Base-by-base conservation (phyloP, 1,284 basidiomycete species). In the Cryptococcus sp. region DNA sequence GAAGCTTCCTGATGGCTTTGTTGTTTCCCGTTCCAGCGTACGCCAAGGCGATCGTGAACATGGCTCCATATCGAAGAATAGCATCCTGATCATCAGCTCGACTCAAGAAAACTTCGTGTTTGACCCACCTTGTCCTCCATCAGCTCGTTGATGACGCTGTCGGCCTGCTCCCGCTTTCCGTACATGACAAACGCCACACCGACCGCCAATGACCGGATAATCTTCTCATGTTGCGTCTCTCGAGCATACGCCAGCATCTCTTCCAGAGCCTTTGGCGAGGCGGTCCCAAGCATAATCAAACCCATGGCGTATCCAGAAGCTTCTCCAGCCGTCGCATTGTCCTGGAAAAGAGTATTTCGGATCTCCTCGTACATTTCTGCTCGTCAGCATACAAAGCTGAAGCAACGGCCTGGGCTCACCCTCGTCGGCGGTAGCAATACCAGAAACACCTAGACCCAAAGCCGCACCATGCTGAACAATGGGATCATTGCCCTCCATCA, bases 221-320 rank as follows among this genome's bases (percentile, higher is more conserved):
- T 97, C 76, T 97, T 97, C 77, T 97, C 93, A 68, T 97, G 93
- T 63, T 93, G 89, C 1, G 93, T 97, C 68, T 97, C 93, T 53
- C 85, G 81, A 21, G 93, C 90, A 66, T 97, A 97, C 39, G 84
- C 80, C 48, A 95, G 76, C 91, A 95, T 97, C 74, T 97, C 93
- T 22, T 87, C 84, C 21, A 90, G 82, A 43, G 83, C 82, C 35
- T 82, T 84, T 38, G 78, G 77, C 47, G 82, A 84, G 16, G 82
- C 91, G 5, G 88, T 91, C 22, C 90, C 93, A 14, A 97, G 80
- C 92, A 95, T 95, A 66, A 95, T 81, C 46, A 97, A 77, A 45
- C 93, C 93, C 90, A 97, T 95, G 2, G 89, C 87, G 72, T 89
- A 94, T 18, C 93, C 93, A 26, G 90, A 82, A 4, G 87, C 90